Conservation (phyloP, 169 alveolate genomes). For the Plasmodium inui region DNA sequence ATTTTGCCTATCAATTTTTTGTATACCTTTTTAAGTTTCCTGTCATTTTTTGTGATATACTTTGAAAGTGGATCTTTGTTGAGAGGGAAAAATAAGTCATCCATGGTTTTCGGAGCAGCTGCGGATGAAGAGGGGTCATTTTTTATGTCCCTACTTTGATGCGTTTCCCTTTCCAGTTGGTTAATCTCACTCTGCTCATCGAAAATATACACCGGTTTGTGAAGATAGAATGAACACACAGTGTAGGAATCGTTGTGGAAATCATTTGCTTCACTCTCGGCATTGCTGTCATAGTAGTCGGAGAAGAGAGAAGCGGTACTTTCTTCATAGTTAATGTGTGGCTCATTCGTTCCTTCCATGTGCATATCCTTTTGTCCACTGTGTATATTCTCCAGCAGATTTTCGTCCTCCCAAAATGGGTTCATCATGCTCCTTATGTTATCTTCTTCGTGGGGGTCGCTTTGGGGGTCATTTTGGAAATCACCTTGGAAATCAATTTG, state of each 20-base stretch:
- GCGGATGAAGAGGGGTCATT: neutral
- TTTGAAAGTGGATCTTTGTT: neutral
- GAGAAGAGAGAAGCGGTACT: neutral
- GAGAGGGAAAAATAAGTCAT: neutral
- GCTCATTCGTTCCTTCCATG: neutral
- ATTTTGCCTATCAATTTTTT: slow-evolving; percentile 57
- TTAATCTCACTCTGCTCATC: slow-evolving; percentile 14
- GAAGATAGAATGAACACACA: slow-evolving; percentile 28
- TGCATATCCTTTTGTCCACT: neutral
- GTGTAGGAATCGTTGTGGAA: slow-evolving; percentile 3
- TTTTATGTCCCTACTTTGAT: neutral
- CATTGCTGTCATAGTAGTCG: slow-evolving; percentile 17
- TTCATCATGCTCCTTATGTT: neutral
- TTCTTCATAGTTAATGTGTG: neutral
- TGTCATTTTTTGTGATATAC: neutral
- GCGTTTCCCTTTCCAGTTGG: neutral
- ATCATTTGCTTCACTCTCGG: neutral
- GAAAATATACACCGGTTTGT: slow-evolving; percentile 42
- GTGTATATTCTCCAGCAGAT: neutral
- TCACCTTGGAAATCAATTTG: neutral
- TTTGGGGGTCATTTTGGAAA: neutral
- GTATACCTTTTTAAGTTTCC: neutral
- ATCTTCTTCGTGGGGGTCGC: neutral
- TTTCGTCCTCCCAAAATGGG: neutral
- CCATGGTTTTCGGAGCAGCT: neutral